Base-by-base conservation (phyloP, 305 asterid genomes). In the Fraxinus greggii region DNA sequence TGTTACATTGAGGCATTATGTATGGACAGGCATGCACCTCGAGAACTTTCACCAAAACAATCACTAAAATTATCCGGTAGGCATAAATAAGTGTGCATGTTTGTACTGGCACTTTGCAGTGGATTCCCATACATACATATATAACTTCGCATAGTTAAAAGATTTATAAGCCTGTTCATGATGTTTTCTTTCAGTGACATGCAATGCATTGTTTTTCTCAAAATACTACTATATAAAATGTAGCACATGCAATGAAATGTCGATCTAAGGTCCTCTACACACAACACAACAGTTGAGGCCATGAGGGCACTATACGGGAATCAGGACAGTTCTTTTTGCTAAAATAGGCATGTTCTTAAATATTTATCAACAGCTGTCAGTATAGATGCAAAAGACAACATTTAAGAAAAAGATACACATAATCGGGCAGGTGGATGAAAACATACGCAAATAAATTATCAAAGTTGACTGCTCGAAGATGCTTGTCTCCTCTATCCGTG, bases 391-490 rank as follows among this genome's bases (percentile, higher is more conserved):
- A 23, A 12, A 32, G 67, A 81, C 17, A 77, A 63, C 21, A 77
- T 23, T 17, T 13, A 80, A 35, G 9, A 87, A 10, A 33, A 32
- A 32, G 48, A 54, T 70, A 40, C 21, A 51, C 19, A 65, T 65
- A 23, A 65, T 24, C 8, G 3, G 35, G 35, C n/a, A n/a, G 7
- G 77, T 4, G 45, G 83, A 31, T 10, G 80, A 80, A 80, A 82
- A 90, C 99, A 87, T 95, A 95, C 98, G 77, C 92, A 88, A 95
- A 93, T 86, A 95, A 87, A 81, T 72, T 51, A 79, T 89, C 94
- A 79, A 95, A 92, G 95, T 92, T 95, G 92, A 93, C 89, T 72
- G 81, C 78, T 80, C 85, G 95, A 78, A 93, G 99, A 89, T 85
- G 85, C 69, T 89, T 84, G 89, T 90, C 87, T 86, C 89, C 89